Base-by-base conservation (phyloP, 2,329 filamentous ascomycete genomes). In the Huntiella abstrusa region DNA sequence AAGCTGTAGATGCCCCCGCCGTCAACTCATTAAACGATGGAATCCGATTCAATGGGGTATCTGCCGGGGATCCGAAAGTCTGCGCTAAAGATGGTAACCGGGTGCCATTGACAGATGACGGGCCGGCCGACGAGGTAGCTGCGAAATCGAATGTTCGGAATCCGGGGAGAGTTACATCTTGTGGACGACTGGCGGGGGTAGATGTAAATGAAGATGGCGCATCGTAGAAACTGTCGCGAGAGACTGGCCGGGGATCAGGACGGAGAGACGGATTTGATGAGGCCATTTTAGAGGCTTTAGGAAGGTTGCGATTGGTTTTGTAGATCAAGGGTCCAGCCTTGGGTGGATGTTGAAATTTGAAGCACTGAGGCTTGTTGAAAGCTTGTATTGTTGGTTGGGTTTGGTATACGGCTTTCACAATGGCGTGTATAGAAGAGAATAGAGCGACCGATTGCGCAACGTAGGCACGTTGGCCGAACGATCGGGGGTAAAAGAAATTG, bases 131-230 rank as follows among this genome's bases (percentile, higher is more conserved):
- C 10, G 45, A 37, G 10, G 41, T 32, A n/a, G 33, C 33, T 6
- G 37, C n/a, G 4, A 45, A 33, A 7, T 46, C 45, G 33, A 50
- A 42, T 36, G 44, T 45, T 35, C 43, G 40, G 22, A 50, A 47
- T 13, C 44, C 41, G 36, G 48, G 48, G n/a, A 47, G 36, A 11
- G 41, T 45, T 7, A 47, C 5, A 12, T 49, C 42, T 33, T 37
- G 36, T 17, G 36, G 45, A 19, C 38, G 41, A 22, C 22, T 19
- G 19, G 11, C 22, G 34, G 13, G 8, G 35, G 16, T 16, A 36
- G 19, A 15, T 5, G 43, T 1, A 5, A 12, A 15, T 12, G 16
- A 43, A 15, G 41, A n/a, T 4, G 41, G 8, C 8, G 41, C 41
- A 34, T 43, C 39, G 33, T 37, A 33, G 22, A 47, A 43, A 17